These are phyloP conservation scores for Gracilaria domingensis DNA, from an alignment of 23 red algal genomes.

Conservation along the genomic window DNA sequence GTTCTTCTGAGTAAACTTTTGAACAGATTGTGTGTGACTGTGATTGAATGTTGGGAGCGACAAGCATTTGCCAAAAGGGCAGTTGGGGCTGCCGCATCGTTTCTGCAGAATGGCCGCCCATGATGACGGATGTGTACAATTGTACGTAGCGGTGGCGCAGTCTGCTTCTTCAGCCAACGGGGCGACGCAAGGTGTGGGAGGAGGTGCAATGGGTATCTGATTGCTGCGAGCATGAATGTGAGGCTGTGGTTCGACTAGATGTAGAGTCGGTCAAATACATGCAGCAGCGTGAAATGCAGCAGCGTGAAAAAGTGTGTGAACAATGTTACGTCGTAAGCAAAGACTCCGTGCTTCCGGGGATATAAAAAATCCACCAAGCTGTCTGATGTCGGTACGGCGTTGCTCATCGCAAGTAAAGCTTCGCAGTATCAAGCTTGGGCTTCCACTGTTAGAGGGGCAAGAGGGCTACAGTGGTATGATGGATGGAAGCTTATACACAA, in stretches of 20 bases:
- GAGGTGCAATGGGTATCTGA: background rate
- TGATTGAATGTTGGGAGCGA: background rate
- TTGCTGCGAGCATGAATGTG: background rate
- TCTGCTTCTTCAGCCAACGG: too few species aligned
- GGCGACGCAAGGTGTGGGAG: background rate
- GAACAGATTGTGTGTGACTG: background rate
- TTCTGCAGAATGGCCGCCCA: background rate
- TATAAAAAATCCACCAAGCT: background rate
- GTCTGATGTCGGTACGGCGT: background rate
- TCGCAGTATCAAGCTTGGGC: background rate
- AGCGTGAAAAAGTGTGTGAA: background rate
- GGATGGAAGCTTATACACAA: too few species aligned
- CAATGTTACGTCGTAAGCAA: background rate
- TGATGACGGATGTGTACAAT: background rate
- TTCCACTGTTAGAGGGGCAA: background rate
- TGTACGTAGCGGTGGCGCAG: background rate
- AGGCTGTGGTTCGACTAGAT: background rate
- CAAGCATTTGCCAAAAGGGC: background rate
- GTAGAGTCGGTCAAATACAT: background rate
- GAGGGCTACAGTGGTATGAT: too few species aligned
- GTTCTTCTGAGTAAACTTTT: slow-evolving; percentile 72
- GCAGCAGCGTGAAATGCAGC: background rate
- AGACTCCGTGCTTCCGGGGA: background rate
- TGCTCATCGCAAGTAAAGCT: background rate
- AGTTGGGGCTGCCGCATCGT: background rate